Conservation (phyloP, 208 protist genomes). For the Crithidia expoeki region DNA sequence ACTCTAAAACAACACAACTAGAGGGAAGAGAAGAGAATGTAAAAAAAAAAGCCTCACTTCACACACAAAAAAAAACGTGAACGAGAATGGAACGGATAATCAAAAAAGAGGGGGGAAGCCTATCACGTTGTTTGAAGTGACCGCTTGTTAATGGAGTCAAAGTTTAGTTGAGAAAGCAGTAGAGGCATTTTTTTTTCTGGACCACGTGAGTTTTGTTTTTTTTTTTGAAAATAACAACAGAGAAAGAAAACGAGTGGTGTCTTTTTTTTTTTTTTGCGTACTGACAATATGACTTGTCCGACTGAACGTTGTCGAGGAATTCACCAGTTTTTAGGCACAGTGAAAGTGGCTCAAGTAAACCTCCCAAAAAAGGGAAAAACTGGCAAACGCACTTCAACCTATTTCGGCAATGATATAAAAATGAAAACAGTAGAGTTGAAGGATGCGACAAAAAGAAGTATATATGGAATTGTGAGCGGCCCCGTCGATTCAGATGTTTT, state of each 20-base stretch:
- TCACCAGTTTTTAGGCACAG: neutral
- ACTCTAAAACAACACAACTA: constrained; percentile 22
- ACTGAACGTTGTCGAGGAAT: neutral
- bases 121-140: constrained; percentile 6
- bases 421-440: neutral
- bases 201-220: constrained; percentile 13
- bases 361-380: neutral
- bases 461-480: constrained; percentile 17
- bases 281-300: neutral
- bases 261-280: neutral
- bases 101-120: constrained; percentile 5
- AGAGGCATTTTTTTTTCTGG: constrained; percentile 2
- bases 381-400: no score
- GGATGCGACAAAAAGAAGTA: constrained; percentile 1
- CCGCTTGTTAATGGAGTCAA: neutral
- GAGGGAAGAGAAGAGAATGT: constrained; percentile 9
- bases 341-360: neutral
- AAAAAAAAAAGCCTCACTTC: constrained; percentile 5
- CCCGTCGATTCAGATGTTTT: constrained; percentile 15
- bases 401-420: no score
- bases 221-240: constrained; percentile 1
- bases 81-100: neutral
- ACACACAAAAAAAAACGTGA: neutral
- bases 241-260: neutral
- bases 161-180: constrained; percentile 6